A percentile compares a stretch with the other conserved stretches of the same genome.
phyloP scores from a whole-genome alignment of 179 eudicot genomes.

The Spergularia azorica region DNA sequence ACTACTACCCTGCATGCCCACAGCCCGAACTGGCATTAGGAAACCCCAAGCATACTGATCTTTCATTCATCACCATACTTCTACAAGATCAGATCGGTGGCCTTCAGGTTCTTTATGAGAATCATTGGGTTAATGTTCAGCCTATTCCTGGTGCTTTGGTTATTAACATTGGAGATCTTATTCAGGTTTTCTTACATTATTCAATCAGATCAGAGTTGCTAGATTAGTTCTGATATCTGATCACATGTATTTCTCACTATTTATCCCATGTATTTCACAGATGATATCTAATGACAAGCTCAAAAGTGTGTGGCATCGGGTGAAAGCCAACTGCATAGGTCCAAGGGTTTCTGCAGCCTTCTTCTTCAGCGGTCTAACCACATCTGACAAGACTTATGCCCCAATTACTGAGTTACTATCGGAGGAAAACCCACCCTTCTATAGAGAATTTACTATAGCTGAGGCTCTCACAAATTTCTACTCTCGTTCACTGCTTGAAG shows the following conservation, averaged over 20 bases:
- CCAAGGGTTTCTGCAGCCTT: conserved; percentile 34
- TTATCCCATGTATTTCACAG: conserved; percentile 17
- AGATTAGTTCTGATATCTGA: too few species aligned
- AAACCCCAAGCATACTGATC: conserved; percentile 20
- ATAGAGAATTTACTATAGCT: conserved; percentile 14
- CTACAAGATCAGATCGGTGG: conserved; percentile 30
- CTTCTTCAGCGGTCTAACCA: conserved; percentile 23
- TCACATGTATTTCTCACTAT: too few species aligned
- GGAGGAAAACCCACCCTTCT: conserved; percentile 14
- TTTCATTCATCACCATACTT: conserved; percentile 19
- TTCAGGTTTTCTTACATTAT: conserved; percentile 13
- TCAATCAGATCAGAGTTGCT: too few species aligned
- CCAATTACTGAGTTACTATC: conserved; percentile 33
- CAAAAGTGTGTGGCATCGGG: conserved; percentile 34
- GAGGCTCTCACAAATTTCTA: neutral
- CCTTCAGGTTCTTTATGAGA: conserved; percentile 22
- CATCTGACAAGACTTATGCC: conserved; percentile 17
- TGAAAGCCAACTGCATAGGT: conserved; percentile 27
- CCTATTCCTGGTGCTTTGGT: conserved; percentile 22
- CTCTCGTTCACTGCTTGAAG: conserved; percentile 6
- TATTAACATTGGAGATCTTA: conserved; percentile 12
- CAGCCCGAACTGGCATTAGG: conserved; percentile 29
- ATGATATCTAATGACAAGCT: conserved; percentile 37
- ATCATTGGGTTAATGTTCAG: conserved; percentile 26
- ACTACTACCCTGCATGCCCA: conserved; percentile 38